These are phyloP conservation scores for Fusarium neocosmosporiellum DNA, from an alignment of 2,329 filamentous ascomycete species.

Conservation along the genomic window DNA sequence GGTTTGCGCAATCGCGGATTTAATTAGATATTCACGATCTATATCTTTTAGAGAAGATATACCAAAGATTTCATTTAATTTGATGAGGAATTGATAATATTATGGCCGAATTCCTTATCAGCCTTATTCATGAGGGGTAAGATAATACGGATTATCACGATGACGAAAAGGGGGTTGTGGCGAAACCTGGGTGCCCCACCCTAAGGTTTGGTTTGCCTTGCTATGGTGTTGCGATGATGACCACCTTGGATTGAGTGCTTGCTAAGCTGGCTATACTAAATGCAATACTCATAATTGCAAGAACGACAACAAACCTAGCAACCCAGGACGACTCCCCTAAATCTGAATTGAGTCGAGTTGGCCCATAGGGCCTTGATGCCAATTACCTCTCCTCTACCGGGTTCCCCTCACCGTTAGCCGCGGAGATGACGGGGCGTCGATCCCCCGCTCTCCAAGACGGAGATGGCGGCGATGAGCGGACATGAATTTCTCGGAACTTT, in stretches of 20 bases:
- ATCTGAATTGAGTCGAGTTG: neutral
- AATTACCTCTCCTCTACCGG: neutral
- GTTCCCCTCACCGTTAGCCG: neutral
- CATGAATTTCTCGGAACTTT: neutral
- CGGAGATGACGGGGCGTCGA: neutral
- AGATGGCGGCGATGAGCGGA: conserved; percentile 21
- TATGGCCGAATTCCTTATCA: too few relatives aligned
- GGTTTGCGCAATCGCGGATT: too few relatives aligned
- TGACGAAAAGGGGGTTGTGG: too few relatives aligned
- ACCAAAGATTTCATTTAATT: too few relatives aligned
- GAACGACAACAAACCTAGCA: neutral
- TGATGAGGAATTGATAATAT: too few relatives aligned
- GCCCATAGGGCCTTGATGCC: neutral
- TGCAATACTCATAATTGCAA: neutral
- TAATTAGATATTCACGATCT: too few relatives aligned
- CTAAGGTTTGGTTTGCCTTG: too few relatives aligned
- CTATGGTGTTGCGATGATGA: too few relatives aligned
- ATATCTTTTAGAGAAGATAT: too few relatives aligned
- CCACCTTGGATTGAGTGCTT: neutral
- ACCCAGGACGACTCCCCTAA: neutral
- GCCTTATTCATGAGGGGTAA: too few relatives aligned
- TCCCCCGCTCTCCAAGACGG: conserved; percentile 6
- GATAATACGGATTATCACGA: too few relatives aligned
- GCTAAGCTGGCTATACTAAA: neutral
- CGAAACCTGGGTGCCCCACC: too few relatives aligned